Evolutionary conservation across 768 basidiomycete genomes (phyloP).

Genomic region (Hygrocybe punicea): DNA sequence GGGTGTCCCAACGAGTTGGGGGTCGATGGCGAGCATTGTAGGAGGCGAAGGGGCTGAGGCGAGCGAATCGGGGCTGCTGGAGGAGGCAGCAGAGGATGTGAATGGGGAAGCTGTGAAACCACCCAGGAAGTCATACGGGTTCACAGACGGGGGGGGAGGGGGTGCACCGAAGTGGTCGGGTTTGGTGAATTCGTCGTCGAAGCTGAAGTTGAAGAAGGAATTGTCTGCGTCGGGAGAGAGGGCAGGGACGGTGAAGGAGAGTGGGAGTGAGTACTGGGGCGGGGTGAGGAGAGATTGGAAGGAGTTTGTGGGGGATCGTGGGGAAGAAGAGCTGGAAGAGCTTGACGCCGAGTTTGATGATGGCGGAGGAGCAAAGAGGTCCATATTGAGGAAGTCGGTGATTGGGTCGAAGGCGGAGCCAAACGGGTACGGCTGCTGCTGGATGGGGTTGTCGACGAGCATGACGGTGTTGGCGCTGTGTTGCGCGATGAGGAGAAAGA

Average conservation of each 20-base stretch:
- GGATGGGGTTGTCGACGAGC: constrained; percentile 41
- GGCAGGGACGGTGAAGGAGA: constrained; percentile 24
- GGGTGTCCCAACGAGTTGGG: constrained; percentile 71
- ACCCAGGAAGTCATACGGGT: constrained; percentile 3
- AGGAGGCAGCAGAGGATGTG: not conserved
- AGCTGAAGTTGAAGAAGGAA: constrained; percentile 11
- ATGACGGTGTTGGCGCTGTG: constrained; percentile 21
- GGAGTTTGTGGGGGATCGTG: constrained; percentile 42
- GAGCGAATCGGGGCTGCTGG: constrained; percentile 31
- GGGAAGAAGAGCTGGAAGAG: constrained; percentile 41
- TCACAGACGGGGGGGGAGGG: not conserved
- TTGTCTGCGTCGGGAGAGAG: not conserved
- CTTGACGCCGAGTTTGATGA: constrained; percentile 10
- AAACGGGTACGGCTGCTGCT: constrained; percentile 20
- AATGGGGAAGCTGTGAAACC: not conserved
- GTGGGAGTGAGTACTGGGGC: constrained; percentile 28
- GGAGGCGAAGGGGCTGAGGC: constrained; percentile 27
- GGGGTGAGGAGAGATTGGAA: constrained; percentile 35
- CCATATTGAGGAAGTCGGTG: constrained; percentile 62
- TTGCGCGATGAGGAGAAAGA: not conserved
- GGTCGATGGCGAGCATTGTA: constrained; percentile 54
- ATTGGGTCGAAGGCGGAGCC: constrained; percentile 40
- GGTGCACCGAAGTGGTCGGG: not conserved
- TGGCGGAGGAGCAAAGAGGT: constrained; percentile 49
- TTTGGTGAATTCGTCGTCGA: constrained; percentile 9